These are phyloP conservation scores for Setaria italica DNA, from an alignment of 202 grass and related monocot genomes.

Conservation along the genomic window DNA sequence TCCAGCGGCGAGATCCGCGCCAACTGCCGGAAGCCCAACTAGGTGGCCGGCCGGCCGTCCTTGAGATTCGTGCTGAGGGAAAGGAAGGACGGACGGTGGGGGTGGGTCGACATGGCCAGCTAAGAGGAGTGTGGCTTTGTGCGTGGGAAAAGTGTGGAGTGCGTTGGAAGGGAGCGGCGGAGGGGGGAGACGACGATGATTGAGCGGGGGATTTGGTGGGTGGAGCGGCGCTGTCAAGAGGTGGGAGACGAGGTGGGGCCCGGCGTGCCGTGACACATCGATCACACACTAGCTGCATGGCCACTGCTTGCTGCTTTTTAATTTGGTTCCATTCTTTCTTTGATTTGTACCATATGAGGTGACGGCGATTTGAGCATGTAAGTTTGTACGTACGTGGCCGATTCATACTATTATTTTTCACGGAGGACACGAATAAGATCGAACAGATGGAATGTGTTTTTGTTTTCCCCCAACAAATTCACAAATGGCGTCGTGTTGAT, in stretches of 20 bases:
- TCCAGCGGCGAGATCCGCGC: constrained; percentile 69
- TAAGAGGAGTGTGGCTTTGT: constrained; percentile 21
- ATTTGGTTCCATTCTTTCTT: constrained; percentile 33
- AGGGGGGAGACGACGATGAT: background rate
- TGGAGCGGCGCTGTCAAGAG: constrained; percentile 51
- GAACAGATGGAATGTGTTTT: background rate
- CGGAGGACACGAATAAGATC: background rate
- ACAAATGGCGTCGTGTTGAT: background rate
- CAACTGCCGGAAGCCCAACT: constrained; percentile 87
- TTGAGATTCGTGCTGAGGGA: too few species aligned
- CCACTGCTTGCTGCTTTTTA: background rate
- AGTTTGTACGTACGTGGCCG: constrained; percentile 5
- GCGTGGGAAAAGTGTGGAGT: constrained; percentile 43
- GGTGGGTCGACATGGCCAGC: constrained; percentile 25
- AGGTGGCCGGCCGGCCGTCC: too few species aligned
- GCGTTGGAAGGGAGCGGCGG: constrained; percentile 43
- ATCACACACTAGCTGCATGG: background rate
- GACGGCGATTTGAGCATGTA: background rate
- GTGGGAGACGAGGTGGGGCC: background rate
- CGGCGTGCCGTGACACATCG: constrained; percentile 31
- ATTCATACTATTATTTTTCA: constrained; percentile 24
- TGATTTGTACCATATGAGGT: constrained; percentile 29
- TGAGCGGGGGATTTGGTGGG: background rate
- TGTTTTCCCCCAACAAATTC: background rate
- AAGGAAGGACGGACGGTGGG: background rate